Evolutionary conservation across 306 rosid genomes (phyloP), one percentile per base, ranked within the genome.

Genomic region (Prunus armeniaca): DNA sequence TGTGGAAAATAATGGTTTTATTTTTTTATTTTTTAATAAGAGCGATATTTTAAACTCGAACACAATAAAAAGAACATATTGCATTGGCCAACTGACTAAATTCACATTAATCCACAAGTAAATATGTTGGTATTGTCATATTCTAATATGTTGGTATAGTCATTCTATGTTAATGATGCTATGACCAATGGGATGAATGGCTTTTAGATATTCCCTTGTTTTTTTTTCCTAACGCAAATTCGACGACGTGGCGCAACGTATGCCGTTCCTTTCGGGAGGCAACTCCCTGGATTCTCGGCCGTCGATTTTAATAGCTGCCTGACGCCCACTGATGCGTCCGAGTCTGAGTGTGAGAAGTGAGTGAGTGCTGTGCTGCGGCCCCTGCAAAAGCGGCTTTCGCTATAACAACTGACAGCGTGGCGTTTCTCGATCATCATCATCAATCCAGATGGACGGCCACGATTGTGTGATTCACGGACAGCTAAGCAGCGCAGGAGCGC

Each of bases 381-480:
- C 61, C 75, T 49, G 82, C 81, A 74, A 86, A 79, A 77, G 82
- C 65, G 49, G 79, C 56, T 64, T 75, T 79, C 56, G 45, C 76
- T 72, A 63, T 49, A 9, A 65, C 27, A 65, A 54, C 38, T 28
- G 61, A 24, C 67, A 22, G 74, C 65, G 79, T 77, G 52, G 80
- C 60, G 61, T 70, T 78, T 22, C 72, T 64, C 72, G 46, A 25
- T 38, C 14, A 11, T 25, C 19, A 68, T 78, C 66, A 4, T 50
- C 8, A 34, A 55, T 63, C 73, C n/a, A 51, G 34, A 17, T 62
- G 13, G 78, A 80, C 85, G 85, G 84, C 76, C 74, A 19, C 3
- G 88, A 85, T 85, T 10, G 24, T 19, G 3, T n/a, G 51, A 43
- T 14, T 64, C 65, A 52, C 24, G 41, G 19, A 58, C 45, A 43